Percentiles rank a stretch among this genome's conserved stretches.
These are phyloP conservation scores for Glonium stellatum DNA, from an alignment of 495 filamentous ascomycete species.

Conservation along the genomic window DNA sequence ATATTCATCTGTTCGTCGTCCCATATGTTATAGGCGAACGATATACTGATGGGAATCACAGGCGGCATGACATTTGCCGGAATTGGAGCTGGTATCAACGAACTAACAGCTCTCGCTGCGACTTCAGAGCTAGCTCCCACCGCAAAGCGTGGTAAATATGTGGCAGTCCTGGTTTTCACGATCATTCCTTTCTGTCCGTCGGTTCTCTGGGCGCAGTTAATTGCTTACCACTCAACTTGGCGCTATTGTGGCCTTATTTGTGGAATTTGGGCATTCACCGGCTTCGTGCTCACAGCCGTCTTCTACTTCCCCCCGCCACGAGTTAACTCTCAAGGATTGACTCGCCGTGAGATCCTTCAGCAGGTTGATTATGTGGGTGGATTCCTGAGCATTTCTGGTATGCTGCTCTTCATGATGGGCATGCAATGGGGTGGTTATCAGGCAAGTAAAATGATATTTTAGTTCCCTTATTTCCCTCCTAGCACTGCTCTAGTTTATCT, in stretches of 20 bases:
- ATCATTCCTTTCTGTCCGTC: slow-evolving; percentile 63
- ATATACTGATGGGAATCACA: slow-evolving; percentile 23
- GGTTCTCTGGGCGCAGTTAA: slow-evolving; percentile 64
- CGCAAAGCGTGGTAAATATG: slow-evolving; percentile 59
- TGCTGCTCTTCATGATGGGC: slow-evolving; percentile 60
- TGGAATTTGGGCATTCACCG: slow-evolving; percentile 54
- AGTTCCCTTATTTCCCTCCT: too few relatives aligned
- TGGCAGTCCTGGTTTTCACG: slow-evolving; percentile 59
- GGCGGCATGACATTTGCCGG: slow-evolving; percentile 57
- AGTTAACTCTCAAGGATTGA: slow-evolving; percentile 46
- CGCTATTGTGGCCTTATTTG: slow-evolving; percentile 57
- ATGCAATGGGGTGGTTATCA: slow-evolving; percentile 65
- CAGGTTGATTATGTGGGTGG: slow-evolving; percentile 63
- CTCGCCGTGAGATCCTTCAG: slow-evolving; percentile 44
- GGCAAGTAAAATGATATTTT: slow-evolving; percentile 27
- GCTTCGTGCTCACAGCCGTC: slow-evolving; percentile 51
- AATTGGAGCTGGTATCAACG: slow-evolving; percentile 56
- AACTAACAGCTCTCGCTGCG: slow-evolving; percentile 61
- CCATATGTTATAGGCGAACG: slow-evolving; percentile 3
- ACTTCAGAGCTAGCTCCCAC: slow-evolving; percentile 65
- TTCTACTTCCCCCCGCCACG: slow-evolving; percentile 65
- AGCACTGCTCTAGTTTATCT: too few relatives aligned
- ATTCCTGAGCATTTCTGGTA: slow-evolving; percentile 55
- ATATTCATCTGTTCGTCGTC: slow-evolving; percentile 55
- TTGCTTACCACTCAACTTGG: slow-evolving; percentile 54